phyloP scores from a whole-genome alignment of 352 stramenopile species.

The Pilasporangium apinafurcum region DNA sequence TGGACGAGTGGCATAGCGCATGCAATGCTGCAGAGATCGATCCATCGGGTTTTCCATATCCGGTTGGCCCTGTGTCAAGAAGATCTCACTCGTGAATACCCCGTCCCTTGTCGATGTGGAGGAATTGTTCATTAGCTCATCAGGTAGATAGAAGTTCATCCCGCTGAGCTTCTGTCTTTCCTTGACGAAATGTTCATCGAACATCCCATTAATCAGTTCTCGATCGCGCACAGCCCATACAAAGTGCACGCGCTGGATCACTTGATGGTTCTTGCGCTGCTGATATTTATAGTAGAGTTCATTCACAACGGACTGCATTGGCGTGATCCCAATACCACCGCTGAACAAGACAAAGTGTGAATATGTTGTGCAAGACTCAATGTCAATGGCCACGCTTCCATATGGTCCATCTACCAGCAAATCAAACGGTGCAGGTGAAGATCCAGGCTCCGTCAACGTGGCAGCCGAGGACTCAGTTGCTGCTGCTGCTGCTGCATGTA shows the following conservation, averaged over 20 bases:
- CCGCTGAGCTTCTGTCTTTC: not conserved
- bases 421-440: constrained; percentile 9
- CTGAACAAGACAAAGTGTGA: constrained; percentile 39
- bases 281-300: constrained; percentile 3
- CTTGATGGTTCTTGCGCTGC: constrained; percentile 1
- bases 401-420: constrained; percentile 52
- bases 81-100: constrained; percentile 27
- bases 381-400: constrained; percentile 30
- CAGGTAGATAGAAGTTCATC: constrained; percentile 1
- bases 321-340: constrained; percentile 14
- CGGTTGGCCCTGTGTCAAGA: constrained; percentile 16
- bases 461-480: no score
- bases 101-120: not conserved
- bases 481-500: no score
- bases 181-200: not conserved
- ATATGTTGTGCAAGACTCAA: constrained; percentile 28
- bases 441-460: no score
- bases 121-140: not conserved
- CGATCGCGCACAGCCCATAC: constrained; percentile 36
- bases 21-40: constrained; percentile 6
- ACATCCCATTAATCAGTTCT: constrained; percentile 20
- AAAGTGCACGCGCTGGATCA: constrained; percentile 30
- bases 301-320: constrained; percentile 9
- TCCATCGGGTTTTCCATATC: constrained; percentile 22
- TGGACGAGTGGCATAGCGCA: constrained; percentile 18